Evolutionary conservation across 2,329 filamentous ascomycete species (phyloP).

Genomic region (Ophiostoma piceae): DNA sequence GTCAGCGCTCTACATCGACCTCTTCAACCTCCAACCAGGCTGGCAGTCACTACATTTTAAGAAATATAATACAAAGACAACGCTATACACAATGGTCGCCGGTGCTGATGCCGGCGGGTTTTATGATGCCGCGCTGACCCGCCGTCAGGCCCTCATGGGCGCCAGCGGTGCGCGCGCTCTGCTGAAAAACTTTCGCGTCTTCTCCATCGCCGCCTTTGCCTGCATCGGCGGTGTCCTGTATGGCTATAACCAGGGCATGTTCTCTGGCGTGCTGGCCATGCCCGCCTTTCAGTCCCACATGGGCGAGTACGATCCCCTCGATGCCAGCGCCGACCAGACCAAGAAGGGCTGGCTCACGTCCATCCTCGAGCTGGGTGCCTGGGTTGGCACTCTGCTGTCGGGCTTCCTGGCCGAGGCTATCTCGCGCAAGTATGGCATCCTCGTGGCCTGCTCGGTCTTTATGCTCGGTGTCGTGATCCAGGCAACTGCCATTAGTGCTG

Average conservation of each 20-base stretch:
- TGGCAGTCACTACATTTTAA: no score
- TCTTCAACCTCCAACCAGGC: no score
- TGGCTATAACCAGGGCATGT: slow-evolving; percentile 73
- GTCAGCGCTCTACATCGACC: no score
- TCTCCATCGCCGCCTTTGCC: slow-evolving; percentile 56
- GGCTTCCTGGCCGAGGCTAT: slow-evolving; percentile 66
- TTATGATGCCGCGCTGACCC: slow-evolving; percentile 49
- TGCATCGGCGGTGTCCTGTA: slow-evolving; percentile 59
- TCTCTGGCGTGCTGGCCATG: slow-evolving; percentile 63
- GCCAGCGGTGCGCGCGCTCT: slow-evolving; percentile 48
- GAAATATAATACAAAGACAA: not conserved
- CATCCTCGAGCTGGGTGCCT: slow-evolving; percentile 71
- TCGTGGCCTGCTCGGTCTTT: slow-evolving; percentile 62
- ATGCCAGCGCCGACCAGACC: slow-evolving; percentile 43
- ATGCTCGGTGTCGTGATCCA: slow-evolving; percentile 68
- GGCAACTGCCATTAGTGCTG: slow-evolving; percentile 52
- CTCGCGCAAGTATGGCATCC: slow-evolving; percentile 63
- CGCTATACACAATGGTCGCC: slow-evolving; percentile 22
- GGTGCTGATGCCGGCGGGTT: slow-evolving; percentile 19
- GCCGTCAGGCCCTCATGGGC: slow-evolving; percentile 51
- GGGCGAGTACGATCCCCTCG: slow-evolving; percentile 48
- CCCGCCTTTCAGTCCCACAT: slow-evolving; percentile 50
- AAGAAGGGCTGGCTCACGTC: slow-evolving; percentile 58
- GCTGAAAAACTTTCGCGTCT: slow-evolving; percentile 54
- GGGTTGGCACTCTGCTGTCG: slow-evolving; percentile 66